phyloP scores from a whole-genome alignment of 768 basidiomycete species.

The Zangia roseola region DNA sequence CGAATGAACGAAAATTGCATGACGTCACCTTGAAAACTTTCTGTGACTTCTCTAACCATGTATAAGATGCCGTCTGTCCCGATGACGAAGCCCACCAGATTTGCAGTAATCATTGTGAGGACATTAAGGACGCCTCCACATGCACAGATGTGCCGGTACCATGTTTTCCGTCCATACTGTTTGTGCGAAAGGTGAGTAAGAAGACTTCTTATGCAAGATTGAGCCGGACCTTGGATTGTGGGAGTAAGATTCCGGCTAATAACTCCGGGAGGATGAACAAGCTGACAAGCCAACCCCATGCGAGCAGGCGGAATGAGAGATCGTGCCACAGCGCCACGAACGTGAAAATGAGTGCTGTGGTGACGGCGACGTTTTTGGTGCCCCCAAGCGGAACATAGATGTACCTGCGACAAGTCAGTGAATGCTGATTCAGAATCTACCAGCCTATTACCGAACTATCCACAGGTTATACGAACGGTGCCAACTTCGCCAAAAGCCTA shows the following conservation, averaged over 20 bases:
- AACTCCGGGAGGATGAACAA: constrained; percentile 90
- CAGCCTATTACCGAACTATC: constrained; percentile 68
- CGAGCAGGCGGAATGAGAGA: constrained; percentile 78
- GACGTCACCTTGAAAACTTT: constrained; percentile 60
- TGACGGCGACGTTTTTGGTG: constrained; percentile 48
- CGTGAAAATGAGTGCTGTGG: constrained; percentile 82
- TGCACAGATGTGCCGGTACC: constrained; percentile 88
- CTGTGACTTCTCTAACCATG: constrained; percentile 60
- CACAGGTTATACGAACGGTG: constrained; percentile 96
- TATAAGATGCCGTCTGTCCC: constrained; percentile 77
- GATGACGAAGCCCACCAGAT: constrained; percentile 93
- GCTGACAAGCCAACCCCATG: constrained; percentile 96
- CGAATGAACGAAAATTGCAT: neutral
- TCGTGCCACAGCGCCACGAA: constrained; percentile 99
- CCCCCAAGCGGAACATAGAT: constrained; percentile 95
- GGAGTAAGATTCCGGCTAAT: constrained; percentile 55
- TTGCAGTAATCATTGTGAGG: constrained; percentile 87
- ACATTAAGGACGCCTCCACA: constrained; percentile 82
- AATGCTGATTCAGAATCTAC: neutral
- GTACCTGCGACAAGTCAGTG: constrained; percentile 54
- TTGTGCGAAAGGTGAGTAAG: constrained; percentile 1
- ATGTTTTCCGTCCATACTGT: constrained; percentile 64
- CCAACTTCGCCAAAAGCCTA: constrained; percentile 97
- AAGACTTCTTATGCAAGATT: neutral
- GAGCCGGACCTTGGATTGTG: constrained; percentile 55